Evolutionary conservation across 257 asterid species (phyloP).

Genomic region (Penstemon barbatus): DNA sequence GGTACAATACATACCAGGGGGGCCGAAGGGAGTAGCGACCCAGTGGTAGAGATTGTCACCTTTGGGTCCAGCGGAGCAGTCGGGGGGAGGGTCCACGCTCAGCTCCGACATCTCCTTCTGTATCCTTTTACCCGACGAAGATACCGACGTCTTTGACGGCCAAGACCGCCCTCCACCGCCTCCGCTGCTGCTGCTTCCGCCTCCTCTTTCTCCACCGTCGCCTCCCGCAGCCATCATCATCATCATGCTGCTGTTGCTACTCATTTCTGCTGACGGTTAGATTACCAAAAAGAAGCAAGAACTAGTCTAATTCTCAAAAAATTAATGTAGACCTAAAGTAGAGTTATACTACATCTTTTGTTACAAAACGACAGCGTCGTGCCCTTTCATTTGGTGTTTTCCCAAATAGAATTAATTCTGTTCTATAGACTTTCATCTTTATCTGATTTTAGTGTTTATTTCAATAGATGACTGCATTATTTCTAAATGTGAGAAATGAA

Average conservation of each 20-base stretch:
- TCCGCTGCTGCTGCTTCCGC: slow-evolving; percentile 37
- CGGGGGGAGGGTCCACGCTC: slow-evolving; percentile 75
- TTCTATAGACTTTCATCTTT: too few species aligned
- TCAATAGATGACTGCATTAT: too few species aligned
- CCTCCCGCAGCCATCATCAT: slow-evolving; percentile 42
- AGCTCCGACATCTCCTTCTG: slow-evolving; percentile 88
- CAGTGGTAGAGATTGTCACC: slow-evolving; percentile 98
- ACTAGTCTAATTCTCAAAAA: too few species aligned
- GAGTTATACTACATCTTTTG: too few species aligned
- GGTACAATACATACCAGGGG: slow-evolving; percentile 52
- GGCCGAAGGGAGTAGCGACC: slow-evolving; percentile 93
- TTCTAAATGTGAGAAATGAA: too few species aligned
- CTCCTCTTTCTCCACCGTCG: slow-evolving; percentile 28
- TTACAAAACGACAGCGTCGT: too few species aligned
- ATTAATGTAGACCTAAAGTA: too few species aligned
- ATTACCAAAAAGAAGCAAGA: too few species aligned
- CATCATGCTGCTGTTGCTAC: slow-evolving; percentile 37
- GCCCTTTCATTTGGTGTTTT: too few species aligned
- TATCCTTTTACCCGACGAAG: slow-evolving; percentile 83
- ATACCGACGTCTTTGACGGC: slow-evolving; percentile 88
- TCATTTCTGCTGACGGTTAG: slow-evolving; percentile 3
- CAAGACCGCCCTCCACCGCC: slow-evolving; percentile 70
- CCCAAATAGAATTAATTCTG: too few species aligned
- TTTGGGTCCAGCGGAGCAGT: slow-evolving; percentile 94
- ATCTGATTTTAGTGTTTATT: too few species aligned